These are phyloP conservation scores for Solanum pennellii DNA, from an alignment of 257 asterid genomes.

Conservation along the genomic window DNA sequence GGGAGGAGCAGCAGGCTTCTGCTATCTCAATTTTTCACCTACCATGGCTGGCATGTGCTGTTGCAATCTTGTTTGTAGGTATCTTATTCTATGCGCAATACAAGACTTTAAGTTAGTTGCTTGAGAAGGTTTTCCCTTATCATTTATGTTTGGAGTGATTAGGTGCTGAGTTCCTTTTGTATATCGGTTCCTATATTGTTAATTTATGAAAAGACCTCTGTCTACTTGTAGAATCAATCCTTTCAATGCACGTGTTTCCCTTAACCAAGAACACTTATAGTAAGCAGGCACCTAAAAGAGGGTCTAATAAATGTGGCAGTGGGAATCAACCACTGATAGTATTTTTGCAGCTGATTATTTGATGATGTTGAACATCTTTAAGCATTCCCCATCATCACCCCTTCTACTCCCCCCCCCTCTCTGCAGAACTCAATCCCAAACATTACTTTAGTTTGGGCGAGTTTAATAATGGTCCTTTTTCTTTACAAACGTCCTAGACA, in stretches of 20 bases:
- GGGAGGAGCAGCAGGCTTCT: conserved; percentile 78
- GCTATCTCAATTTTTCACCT: conserved; percentile 55
- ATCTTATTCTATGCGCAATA: conserved; percentile 41
- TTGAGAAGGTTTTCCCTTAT: not conserved
- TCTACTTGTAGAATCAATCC: not conserved
- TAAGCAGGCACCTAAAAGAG: not conserved
- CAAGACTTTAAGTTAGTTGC: not conserved
- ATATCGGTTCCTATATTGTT: not conserved
- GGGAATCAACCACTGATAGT: not conserved
- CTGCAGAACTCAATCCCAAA: not conserved
- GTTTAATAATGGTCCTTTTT: not conserved
- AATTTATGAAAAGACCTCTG: not conserved
- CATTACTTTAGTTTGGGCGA: not conserved
- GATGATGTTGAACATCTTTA: not conserved
- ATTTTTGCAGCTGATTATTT: not conserved
- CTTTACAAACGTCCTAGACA: not conserved
- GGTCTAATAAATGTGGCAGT: not conserved
- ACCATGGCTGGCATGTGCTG: conserved; percentile 77
- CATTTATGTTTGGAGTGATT: not conserved
- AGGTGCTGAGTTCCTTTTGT: not conserved
- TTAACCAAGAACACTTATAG: not conserved
- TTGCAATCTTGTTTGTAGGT: conserved; percentile 98
- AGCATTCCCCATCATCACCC: too few relatives aligned
- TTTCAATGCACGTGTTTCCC: not conserved
- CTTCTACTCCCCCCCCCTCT: too few relatives aligned